Evolutionary conservation across 2,329 filamentous ascomycete genomes (phyloP).

Genomic region (Sclerotinia glacialis): DNA sequence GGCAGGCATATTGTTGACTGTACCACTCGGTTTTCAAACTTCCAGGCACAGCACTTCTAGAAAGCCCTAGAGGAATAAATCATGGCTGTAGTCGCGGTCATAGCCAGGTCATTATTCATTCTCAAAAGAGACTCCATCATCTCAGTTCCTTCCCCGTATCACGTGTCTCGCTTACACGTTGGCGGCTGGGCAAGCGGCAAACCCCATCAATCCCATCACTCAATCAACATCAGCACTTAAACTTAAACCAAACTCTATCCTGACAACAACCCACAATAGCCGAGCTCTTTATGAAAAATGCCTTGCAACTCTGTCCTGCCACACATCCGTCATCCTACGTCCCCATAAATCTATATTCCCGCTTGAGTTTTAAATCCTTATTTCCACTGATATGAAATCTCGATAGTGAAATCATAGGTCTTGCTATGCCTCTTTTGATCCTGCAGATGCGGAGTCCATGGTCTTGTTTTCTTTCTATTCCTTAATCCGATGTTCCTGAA

Average conservation of each 20-base stretch:
- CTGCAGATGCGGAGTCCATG: not conserved
- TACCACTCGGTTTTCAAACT: not conserved
- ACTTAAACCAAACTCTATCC: not conserved
- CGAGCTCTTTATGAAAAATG: not conserved
- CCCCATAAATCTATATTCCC: not conserved
- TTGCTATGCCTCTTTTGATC: not conserved
- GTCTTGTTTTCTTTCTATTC: not conserved
- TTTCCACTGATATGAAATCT: not conserved
- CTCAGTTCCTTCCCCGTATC: not conserved
- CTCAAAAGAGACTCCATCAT: not conserved
- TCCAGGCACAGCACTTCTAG: not conserved
- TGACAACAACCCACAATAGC: not conserved
- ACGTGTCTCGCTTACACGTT: constrained; percentile 4
- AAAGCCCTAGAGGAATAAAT: not conserved
- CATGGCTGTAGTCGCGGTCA: not conserved
- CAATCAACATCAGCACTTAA: not conserved
- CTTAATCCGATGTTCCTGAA: not conserved
- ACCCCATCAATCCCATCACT: not conserved
- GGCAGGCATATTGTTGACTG: not conserved
- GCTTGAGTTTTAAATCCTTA: not conserved
- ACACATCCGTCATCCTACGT: not conserved
- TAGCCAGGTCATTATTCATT: not conserved
- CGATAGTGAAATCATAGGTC: not conserved
- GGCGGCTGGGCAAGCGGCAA: not conserved
- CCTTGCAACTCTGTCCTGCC: not conserved